A percentile compares a stretch with the other conserved stretches of the same genome.
These are phyloP conservation scores for Fusarium xyrophilum DNA, from an alignment of 2,329 filamentous ascomycete species.

Conservation along the genomic window DNA sequence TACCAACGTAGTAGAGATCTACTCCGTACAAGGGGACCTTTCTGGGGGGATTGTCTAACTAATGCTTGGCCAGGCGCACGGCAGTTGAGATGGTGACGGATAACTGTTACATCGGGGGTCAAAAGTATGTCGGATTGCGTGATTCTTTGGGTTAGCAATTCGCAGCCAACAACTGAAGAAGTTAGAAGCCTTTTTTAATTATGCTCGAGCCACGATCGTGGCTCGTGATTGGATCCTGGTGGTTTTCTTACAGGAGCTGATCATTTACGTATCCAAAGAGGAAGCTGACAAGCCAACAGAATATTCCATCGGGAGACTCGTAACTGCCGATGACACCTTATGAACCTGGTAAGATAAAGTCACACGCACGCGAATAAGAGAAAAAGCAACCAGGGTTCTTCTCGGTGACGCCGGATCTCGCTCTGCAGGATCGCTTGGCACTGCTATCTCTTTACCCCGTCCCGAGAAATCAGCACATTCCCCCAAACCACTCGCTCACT, in stretches of 20 bases:
- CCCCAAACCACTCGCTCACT: not conserved
- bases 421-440: not conserved
- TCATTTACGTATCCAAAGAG: not conserved
- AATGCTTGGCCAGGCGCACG: not conserved
- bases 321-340: constrained; percentile 16
- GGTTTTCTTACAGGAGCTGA: not conserved
- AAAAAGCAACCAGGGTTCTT: not conserved
- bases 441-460: not conserved
- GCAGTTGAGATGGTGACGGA: not conserved
- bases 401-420: not conserved
- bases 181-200: not conserved
- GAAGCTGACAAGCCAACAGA: not conserved
- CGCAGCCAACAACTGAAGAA: not conserved
- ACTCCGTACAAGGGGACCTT: not conserved
- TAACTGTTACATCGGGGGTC: not conserved
- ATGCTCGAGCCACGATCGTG: not conserved
- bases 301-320: constrained; percentile 3
- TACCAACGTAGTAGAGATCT: not conserved
- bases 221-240: not conserved
- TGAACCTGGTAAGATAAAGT: not conserved
- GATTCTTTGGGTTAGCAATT: not conserved
- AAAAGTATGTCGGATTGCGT: not conserved
- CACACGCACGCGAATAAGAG: not conserved
- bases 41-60: not conserved
- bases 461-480: not conserved